Base-by-base conservation (phyloP, 371 early-diverging fungal species). In the Umbelopsis sp. region DNA sequence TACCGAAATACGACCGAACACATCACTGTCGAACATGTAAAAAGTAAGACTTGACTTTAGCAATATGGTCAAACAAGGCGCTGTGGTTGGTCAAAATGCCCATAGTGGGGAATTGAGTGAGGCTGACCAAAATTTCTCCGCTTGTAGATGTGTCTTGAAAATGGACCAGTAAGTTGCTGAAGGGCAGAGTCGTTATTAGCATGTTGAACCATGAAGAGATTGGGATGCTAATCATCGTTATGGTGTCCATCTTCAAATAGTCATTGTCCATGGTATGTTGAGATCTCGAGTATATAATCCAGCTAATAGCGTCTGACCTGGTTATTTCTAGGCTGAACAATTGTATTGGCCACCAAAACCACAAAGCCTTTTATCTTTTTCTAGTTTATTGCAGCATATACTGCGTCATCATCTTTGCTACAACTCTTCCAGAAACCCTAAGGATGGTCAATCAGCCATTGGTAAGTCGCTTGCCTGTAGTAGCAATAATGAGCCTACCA, bases 341-440 rank as follows among this genome's bases (percentile, higher is more conserved):
- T 65, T 92, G 92, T 69, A 87, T 93, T 8, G 93, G 93, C 1
- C 89, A 81, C 69, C 65, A 70, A 44, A 93, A 92, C 67, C 83
- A 88, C 70, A 92, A 91, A 73, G 81, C 76, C 69, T 93, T 93
- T 76, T 86, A 85, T 64, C 72, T 88, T 11, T 92, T 91, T 70
- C 57, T 92, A 24, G 48, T 83, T 0, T 90, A 89, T 74, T 79
- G 79, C 38, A 68, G 77, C 0, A n/a, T 86, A 3, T 83, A 86
- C 63, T 89, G 87, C 66, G 25, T 82, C 3, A 84, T 76, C 62
- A 63, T 87, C 4, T 86, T 87, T 63, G 14, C 70, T 20, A 80
- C 85, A 0, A 69, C 80, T 18, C 67, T 83, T 16, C 77, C 80
- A 4, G 70, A 72, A 4, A 70, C 76, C 0, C 73, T 84, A 32